phyloP scores from a whole-genome alignment of 2,329 filamentous ascomycete genomes.

The Tolypocladium album region DNA sequence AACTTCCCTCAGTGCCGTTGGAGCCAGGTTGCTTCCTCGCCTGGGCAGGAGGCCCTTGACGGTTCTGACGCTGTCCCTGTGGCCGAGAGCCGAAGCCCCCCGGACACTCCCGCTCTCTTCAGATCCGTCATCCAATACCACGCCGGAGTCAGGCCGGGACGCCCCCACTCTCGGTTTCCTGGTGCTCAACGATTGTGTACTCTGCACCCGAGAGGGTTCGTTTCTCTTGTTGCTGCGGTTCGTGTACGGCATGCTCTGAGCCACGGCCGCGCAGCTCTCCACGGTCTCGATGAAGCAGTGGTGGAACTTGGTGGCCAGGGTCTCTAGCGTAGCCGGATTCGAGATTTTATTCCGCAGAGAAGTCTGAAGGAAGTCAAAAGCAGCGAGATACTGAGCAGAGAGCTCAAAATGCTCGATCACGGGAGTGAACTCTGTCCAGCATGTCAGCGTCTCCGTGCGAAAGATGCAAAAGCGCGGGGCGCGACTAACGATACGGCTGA shows the following conservation, averaged over 20 bases:
- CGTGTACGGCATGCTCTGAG: slow-evolving; percentile 25
- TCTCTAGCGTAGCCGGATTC: slow-evolving; percentile 25
- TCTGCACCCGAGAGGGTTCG: slow-evolving; percentile 14
- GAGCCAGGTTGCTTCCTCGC: slow-evolving; percentile 13
- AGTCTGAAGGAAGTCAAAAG: slow-evolving; percentile 20
- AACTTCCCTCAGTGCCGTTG: slow-evolving; percentile 11
- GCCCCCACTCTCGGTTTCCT: slow-evolving; percentile 13
- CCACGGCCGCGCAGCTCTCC: slow-evolving; percentile 22
- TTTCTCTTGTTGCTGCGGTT: slow-evolving; percentile 30
- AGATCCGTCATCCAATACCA: slow-evolving; percentile 26
- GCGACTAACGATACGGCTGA: slow-evolving; percentile 16
- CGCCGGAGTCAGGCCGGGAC: slow-evolving; percentile 26
- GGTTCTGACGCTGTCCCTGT: slow-evolving; percentile 21
- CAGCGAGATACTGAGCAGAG: slow-evolving; percentile 19
- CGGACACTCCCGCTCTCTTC: slow-evolving; percentile 24
- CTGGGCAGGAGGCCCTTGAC: slow-evolving; percentile 8
- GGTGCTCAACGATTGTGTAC: slow-evolving; percentile 9
- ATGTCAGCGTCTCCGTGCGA: background rate
- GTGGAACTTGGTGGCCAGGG: slow-evolving; percentile 26
- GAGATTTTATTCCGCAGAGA: slow-evolving; percentile 26
- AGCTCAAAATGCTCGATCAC: slow-evolving; percentile 32
- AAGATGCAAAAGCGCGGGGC: fast-evolving
- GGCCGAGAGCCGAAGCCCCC: slow-evolving; percentile 9
- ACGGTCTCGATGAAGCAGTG: slow-evolving; percentile 29
- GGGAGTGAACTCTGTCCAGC: slow-evolving; percentile 22